A percentile compares a stretch with the other conserved stretches of the same genome.
Evolutionary conservation across 2,329 filamentous ascomycete species (phyloP).

Genomic region (Trichoderma gracile): DNA sequence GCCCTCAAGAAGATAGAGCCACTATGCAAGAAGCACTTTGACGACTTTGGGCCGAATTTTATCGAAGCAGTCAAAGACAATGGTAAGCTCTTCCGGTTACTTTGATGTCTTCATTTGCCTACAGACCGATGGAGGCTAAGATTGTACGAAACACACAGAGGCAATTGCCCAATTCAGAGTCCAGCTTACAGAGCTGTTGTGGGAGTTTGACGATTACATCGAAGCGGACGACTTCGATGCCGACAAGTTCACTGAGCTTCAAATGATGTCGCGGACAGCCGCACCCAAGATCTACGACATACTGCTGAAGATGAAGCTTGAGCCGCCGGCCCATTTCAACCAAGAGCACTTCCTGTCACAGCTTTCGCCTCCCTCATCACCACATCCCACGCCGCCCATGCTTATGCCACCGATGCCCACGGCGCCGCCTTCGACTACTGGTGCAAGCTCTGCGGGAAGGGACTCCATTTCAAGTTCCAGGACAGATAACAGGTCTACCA

Average conservation of each 20-base stretch:
- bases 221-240: constrained; percentile 53
- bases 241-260: constrained; percentile 51
- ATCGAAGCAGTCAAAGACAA: constrained; percentile 55
- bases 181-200: constrained; percentile 52
- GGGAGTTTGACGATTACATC: constrained; percentile 59
- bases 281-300: constrained; percentile 53
- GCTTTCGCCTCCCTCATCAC: constrained; percentile 35
- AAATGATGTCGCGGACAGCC: constrained; percentile 49
- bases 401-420: constrained; percentile 16
- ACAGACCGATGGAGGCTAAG: background rate
- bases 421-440: constrained; percentile 4
- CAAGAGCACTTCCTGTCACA: constrained; percentile 34
- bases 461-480: constrained; percentile 31
- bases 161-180: constrained; percentile 51
- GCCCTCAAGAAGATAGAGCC: constrained; percentile 54
- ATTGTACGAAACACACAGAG: constrained; percentile 38
- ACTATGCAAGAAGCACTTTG: constrained; percentile 50
- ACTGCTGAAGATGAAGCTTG: constrained; percentile 56
- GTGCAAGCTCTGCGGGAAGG: constrained; percentile 30
- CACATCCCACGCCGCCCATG: constrained; percentile 26
- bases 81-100: constrained; percentile 42
- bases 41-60: constrained; percentile 53
- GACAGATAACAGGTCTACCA: constrained; percentile 27
- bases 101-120: background rate
- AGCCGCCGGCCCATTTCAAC: constrained; percentile 36